phyloP scores from a whole-genome alignment of 2,329 filamentous ascomycete genomes.

The Xylariomycetidae sp. region DNA sequence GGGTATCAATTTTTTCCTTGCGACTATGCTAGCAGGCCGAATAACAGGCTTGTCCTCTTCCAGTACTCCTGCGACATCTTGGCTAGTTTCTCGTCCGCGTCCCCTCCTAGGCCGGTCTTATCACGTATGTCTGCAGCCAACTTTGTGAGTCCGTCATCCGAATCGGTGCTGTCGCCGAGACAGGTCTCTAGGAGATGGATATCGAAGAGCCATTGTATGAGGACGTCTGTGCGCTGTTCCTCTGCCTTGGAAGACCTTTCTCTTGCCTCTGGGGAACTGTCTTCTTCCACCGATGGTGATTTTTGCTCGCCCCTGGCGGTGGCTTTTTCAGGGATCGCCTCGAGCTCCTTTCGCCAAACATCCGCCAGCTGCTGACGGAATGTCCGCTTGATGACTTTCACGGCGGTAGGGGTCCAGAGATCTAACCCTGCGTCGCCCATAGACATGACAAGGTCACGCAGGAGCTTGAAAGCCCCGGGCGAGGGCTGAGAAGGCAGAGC shows the following conservation, averaged over 20 bases:
- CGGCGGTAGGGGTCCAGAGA: conserved; percentile 71
- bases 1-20: neutral
- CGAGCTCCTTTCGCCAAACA: conserved; percentile 42
- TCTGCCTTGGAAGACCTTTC: conserved; percentile 1
- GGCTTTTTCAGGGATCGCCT: conserved; percentile 16
- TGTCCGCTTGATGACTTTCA: conserved; percentile 56
- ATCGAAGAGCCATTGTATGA: conserved; percentile 60
- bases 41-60: conserved; percentile 76
- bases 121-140: conserved; percentile 43
- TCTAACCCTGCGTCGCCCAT: conserved; percentile 73
- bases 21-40: conserved; percentile 62
- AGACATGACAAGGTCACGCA: conserved; percentile 57
- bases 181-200: conserved; percentile 45
- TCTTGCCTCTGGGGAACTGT: conserved; percentile 9
- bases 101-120: conserved; percentile 44
- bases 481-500: conserved; percentile 75
- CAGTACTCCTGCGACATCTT: conserved; percentile 73
- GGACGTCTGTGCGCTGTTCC: conserved; percentile 39
- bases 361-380: conserved; percentile 47
- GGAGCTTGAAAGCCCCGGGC: conserved; percentile 65
- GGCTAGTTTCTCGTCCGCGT: conserved; percentile 48
- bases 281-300: too few species aligned
- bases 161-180: conserved; percentile 29
- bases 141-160: conserved; percentile 31
- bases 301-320: too few species aligned